phyloP scores from a whole-genome alignment of 805 yeast genomes.

The Saccharomycopsis sp. region DNA sequence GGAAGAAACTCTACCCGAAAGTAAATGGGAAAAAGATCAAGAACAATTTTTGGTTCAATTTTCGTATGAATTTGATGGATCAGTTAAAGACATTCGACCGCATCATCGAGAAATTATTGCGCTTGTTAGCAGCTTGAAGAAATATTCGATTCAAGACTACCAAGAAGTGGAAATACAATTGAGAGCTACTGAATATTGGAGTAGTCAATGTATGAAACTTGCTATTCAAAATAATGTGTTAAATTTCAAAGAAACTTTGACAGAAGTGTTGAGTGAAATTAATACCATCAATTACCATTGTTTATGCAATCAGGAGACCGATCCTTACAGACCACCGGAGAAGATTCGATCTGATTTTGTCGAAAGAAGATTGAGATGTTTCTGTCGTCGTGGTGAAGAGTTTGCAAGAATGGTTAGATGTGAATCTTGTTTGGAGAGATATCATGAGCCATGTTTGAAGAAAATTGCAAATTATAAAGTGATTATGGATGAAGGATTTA shows the following conservation, averaged over 20 bases:
- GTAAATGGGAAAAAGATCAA: slow-evolving; percentile 9
- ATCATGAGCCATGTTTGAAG: slow-evolving; percentile 53
- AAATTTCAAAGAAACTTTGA: slow-evolving; percentile 17
- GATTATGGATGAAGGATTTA: slow-evolving; percentile 33
- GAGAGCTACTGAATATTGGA: slow-evolving; percentile 32
- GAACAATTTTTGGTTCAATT: slow-evolving; percentile 9
- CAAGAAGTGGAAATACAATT: slow-evolving; percentile 22
- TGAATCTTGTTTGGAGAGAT: slow-evolving; percentile 68
- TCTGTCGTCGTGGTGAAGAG: slow-evolving; percentile 54
- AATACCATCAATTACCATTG: slow-evolving; percentile 3
- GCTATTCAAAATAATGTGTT: slow-evolving; percentile 34
- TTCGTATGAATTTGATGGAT: slow-evolving; percentile 27
- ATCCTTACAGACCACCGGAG: slow-evolving; percentile 11
- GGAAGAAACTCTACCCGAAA: slow-evolving; percentile 9
- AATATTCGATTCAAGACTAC: slow-evolving; percentile 19
- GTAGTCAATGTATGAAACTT: slow-evolving; percentile 28
- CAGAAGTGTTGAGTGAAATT: slow-evolving; percentile 11
- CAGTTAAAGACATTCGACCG: slow-evolving; percentile 29
- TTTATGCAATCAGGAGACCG: slow-evolving; percentile 3
- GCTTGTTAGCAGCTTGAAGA: slow-evolving; percentile 22
- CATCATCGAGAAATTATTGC: slow-evolving; percentile 26
- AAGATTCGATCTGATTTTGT: slow-evolving; percentile 4
- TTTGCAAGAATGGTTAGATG: slow-evolving; percentile 61
- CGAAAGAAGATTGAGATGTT: slow-evolving; percentile 35
- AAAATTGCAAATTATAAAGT: slow-evolving; percentile 27